Evolutionary conservation across 331 rosid genomes (phyloP).

Genomic region (Quercus lobata): DNA sequence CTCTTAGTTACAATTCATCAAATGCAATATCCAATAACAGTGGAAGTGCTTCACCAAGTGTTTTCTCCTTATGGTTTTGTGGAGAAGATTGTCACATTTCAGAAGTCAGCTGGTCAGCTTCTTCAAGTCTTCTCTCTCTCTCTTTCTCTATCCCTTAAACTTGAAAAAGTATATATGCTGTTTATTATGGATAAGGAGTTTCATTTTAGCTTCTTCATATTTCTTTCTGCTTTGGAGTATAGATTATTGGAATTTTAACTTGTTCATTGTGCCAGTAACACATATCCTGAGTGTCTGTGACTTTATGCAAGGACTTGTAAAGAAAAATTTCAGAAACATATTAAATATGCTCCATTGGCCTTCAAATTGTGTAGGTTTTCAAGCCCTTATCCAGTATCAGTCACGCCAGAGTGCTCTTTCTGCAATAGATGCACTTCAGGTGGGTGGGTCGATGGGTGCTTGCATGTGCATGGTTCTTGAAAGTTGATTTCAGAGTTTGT

Average conservation of each 20-base stretch:
- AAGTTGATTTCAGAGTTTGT: conserved; percentile 14
- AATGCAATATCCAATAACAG: conserved; percentile 94
- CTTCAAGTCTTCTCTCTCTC: conserved; percentile 60
- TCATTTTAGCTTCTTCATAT: neutral
- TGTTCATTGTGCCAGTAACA: neutral
- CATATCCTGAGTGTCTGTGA: neutral
- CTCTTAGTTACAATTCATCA: conserved; percentile 93
- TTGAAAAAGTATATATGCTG: conserved; percentile 6
- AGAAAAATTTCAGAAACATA: conserved; percentile 1
- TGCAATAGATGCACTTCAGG: conserved; percentile 88
- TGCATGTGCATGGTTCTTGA: conserved; percentile 4
- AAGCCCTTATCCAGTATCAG: conserved; percentile 89
- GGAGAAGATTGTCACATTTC: conserved; percentile 95
- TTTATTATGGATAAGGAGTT: conserved; percentile 21
- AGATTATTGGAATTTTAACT: neutral
- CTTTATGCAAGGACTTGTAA: neutral
- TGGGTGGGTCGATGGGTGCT: conserved; percentile 18
- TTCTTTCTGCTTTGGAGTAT: neutral
- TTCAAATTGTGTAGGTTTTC: conserved; percentile 66
- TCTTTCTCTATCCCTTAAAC: conserved; percentile 35
- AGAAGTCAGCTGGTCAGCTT: conserved; percentile 99
- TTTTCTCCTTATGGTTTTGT: conserved; percentile 91
- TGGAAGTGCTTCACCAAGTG: conserved; percentile 98
- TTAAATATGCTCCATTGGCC: conserved; percentile 17
- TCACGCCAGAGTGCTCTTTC: conserved; percentile 72